Percentiles rank a stretch among this genome's conserved stretches.
These are phyloP conservation scores for Linderina pennispora DNA, from an alignment of 192 early-diverging fungal genomes.

Conservation along the genomic window DNA sequence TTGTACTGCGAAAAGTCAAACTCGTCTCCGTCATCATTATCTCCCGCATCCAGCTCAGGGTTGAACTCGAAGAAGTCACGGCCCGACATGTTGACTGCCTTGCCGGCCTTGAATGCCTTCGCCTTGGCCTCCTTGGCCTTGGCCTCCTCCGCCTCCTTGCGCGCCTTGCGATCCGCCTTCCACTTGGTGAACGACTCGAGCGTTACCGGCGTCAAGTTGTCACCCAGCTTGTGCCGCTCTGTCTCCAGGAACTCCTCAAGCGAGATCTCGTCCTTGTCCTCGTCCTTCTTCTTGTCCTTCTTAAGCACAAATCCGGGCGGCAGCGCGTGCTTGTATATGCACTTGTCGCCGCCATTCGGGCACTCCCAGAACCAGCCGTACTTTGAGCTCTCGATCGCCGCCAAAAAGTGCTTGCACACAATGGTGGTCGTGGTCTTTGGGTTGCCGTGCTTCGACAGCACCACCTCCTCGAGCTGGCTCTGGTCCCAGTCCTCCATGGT, in stretches of 20 bases:
- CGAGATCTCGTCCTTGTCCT: conserved; percentile 78
- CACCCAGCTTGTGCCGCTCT: conserved; percentile 92
- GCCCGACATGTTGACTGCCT: conserved; percentile 90
- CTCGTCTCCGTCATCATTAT: conserved; percentile 73
- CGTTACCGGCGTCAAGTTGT: conserved; percentile 92
- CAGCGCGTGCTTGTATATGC: conserved; percentile 95
- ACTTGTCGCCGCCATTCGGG: conserved; percentile 87
- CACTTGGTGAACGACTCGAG: conserved; percentile 86
- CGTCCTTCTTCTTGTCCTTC: conserved; percentile 79
- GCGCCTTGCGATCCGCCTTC: conserved; percentile 81
- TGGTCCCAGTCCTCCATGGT: conserved; percentile 98
- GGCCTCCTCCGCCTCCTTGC: conserved; percentile 60
- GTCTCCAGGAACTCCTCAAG: conserved; percentile 97
- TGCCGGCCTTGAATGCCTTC: conserved; percentile 77
- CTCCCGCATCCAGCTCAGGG: conserved; percentile 73
- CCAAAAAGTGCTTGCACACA: conserved; percentile 98
- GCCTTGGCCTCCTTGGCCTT: conserved; percentile 74
- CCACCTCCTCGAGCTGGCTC: conserved; percentile 81
- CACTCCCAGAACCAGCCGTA: conserved; percentile 99
- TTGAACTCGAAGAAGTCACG: conserved; percentile 98
- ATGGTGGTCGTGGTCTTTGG: conserved; percentile 87
- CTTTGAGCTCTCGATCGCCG: conserved; percentile 90
- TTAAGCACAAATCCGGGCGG: conserved; percentile 95
- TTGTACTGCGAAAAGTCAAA: conserved; percentile 77
- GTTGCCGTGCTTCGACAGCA: conserved; percentile 77